Base-by-base conservation (phyloP, 305 asterid species). In the Plantago rigida region DNA sequence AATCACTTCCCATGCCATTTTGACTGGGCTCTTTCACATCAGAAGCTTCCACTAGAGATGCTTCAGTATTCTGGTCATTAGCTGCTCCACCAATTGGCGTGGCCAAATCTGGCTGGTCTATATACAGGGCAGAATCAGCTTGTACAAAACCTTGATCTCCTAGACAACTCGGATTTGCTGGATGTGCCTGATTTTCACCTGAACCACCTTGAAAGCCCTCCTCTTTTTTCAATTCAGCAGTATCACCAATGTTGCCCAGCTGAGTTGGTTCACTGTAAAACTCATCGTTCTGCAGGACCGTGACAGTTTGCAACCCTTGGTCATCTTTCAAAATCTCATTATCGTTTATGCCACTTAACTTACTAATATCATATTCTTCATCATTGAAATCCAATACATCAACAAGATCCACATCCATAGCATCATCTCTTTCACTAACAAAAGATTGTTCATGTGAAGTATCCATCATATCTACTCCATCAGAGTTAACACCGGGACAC, bases 381-480 rank as follows among this genome's bases (percentile, higher is more conserved):
- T 66, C 74, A 52, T 71, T 73, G 61, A 71, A 67, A 63, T 66
- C 78, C 59, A 73, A 49, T 48, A 71, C 78, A 54, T 48, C 69
- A 62, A 72, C 78, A 53, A 78, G 69, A 49, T 77, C 79, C 77
- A 75, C 70, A 59, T 42, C 83, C 59, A 36, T 53, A 62, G 63
- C 63, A 61, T 83, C 82, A 62, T 65, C 80, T 41, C 63, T 63
- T 59, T 59, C 88, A 73, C 47, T 62, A 60, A 31, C 73, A 47
- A 61, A 47, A 56, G 75, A 59, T 60, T 59, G 70, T 51, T 60
- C 77, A 2, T 28, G 67, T 19, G 48, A 54, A 73, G 57, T 68
- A 51, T 44, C 64, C 13, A 24, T 59, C 59, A 60, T 64, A 46
- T 55, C 26, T n/a, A 56, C 34, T 54, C 53, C 45, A 22, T 72